These are phyloP conservation scores for Talaromyces sp. DNA, from an alignment of 2,329 filamentous ascomycete species.

Conservation along the genomic window DNA sequence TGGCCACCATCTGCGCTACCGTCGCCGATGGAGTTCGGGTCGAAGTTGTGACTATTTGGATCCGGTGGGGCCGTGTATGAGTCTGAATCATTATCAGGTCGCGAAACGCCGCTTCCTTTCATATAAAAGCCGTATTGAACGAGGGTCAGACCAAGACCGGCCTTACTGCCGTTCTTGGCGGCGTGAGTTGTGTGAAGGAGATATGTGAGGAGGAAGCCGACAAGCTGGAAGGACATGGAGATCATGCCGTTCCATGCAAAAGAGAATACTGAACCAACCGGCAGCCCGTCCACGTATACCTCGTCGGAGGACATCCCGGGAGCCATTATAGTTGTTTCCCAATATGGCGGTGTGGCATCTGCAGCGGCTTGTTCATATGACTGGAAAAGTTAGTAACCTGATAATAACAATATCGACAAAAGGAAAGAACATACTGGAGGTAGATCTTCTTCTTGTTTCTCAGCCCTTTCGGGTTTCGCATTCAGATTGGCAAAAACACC, in stretches of 20 bases:
- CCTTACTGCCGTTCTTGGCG: slow-evolving; percentile 93
- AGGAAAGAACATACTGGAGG: slow-evolving; percentile 72
- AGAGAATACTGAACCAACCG: slow-evolving; percentile 79
- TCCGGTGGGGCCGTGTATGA: slow-evolving; percentile 65
- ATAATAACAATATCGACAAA: background rate
- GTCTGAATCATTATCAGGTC: slow-evolving; percentile 37
- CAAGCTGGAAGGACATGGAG: slow-evolving; percentile 92
- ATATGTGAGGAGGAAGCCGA: slow-evolving; percentile 96
- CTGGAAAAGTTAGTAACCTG: slow-evolving; percentile 50
- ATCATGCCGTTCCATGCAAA: slow-evolving; percentile 84
- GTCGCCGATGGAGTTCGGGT: slow-evolving; percentile 64
- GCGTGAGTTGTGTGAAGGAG: slow-evolving; percentile 96
- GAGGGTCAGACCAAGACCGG: slow-evolving; percentile 88
- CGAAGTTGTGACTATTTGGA: slow-evolving; percentile 85
- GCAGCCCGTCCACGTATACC: slow-evolving; percentile 93
- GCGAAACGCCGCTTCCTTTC: slow-evolving; percentile 59
- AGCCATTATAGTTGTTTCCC: slow-evolving; percentile 96
- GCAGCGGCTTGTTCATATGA: slow-evolving; percentile 98
- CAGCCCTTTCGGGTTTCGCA: slow-evolving; percentile 79
- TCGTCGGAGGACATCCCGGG: slow-evolving; percentile 90
- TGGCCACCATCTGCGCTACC: slow-evolving; percentile 31
- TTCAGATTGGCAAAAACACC: slow-evolving; percentile 95
- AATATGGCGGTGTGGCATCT: slow-evolving; percentile 93
- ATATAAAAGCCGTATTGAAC: slow-evolving; percentile 97
- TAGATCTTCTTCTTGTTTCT: slow-evolving; percentile 74